Evolutionary conservation across 169 alveolate species (phyloP), one percentile per base, ranked within the genome.

Genomic region (Plasmodium billcollinsi): DNA sequence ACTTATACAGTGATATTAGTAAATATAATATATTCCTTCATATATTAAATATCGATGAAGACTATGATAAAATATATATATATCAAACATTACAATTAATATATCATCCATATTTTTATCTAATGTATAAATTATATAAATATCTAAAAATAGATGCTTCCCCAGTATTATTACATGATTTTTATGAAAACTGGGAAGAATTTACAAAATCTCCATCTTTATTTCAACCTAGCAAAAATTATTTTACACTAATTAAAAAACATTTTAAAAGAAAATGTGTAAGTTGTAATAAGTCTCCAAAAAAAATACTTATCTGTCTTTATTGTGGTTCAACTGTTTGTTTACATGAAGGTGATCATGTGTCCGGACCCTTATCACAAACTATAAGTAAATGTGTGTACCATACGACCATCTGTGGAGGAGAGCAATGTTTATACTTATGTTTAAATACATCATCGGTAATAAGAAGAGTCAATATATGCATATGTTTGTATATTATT

Each of bases 391-490:
- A 78, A 54, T 78, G 89, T 47, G 76, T 69, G 4, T 78, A 78
- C 29, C 89, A 78, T 47, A 78, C 89, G 5, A 78, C 89, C 2
- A 59, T 78, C 14, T 78, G 89, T 47, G 89, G 89, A 33, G 89
- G 89, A 7, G 89, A 78, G 45, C 89, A 78, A 56, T 69, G 78
- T 47, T 29, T 78, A 5, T 78, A 78, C 61, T 26, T 78, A 15
- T 78, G 89, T 21, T 29, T 78, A 26, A 78, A 78, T 76, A 70
- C 74, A 7, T 78, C 89, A 26, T 78, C 89, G 76, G 89, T 78
- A 78, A 78, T 26, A 39, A 8, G n/a, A 61, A 11, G 14, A 20
- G 1, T 12, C 15, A 54, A 26, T 4, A 18, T 20, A 61, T 8
- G 8, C 15, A 33, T 33, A 50, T 8, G 54, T 33, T 14, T 45